Evolutionary conservation across 2,329 filamentous ascomycete genomes (phyloP).

Genomic region (Geoglossum cookeanum): DNA sequence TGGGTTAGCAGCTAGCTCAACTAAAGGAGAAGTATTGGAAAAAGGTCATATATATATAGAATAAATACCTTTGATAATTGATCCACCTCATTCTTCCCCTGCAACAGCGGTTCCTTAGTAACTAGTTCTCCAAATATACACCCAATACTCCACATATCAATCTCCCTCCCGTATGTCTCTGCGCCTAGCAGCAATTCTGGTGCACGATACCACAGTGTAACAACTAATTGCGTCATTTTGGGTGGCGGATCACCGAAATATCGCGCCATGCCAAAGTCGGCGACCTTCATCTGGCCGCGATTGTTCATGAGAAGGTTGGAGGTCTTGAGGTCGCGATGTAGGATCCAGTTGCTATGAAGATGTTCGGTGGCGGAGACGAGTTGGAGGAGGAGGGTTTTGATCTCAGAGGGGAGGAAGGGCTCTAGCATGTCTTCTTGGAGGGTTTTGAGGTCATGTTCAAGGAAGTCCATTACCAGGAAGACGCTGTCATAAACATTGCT

Average conservation of each 20-base stretch:
- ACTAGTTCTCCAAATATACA: constrained; percentile 92
- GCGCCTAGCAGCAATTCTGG: constrained; percentile 79
- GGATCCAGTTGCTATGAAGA: constrained; percentile 75
- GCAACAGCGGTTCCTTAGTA: constrained; percentile 61
- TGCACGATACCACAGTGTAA: constrained; percentile 90
- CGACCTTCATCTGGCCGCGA: constrained; percentile 82
- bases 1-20: background rate
- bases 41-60: background rate
- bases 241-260: constrained; percentile 62
- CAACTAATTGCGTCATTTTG: constrained; percentile 76
- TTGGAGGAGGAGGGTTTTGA: constrained; percentile 77
- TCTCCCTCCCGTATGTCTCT: constrained; percentile 49
- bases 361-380: constrained; percentile 64
- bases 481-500: constrained; percentile 36
- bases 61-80: constrained; percentile 46
- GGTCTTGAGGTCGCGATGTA: constrained; percentile 86
- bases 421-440: constrained; percentile 88
- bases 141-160: constrained; percentile 93
- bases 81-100: constrained; percentile 83
- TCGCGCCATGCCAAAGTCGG: constrained; percentile 94
- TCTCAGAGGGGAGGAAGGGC: constrained; percentile 79
- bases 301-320: constrained; percentile 92
- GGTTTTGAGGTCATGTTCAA: constrained; percentile 91
- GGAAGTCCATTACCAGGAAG: constrained; percentile 89
- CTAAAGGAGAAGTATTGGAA: background rate